These are phyloP conservation scores for Leccinum uliginosum DNA, from an alignment of 768 basidiomycete species.

Conservation along the genomic window DNA sequence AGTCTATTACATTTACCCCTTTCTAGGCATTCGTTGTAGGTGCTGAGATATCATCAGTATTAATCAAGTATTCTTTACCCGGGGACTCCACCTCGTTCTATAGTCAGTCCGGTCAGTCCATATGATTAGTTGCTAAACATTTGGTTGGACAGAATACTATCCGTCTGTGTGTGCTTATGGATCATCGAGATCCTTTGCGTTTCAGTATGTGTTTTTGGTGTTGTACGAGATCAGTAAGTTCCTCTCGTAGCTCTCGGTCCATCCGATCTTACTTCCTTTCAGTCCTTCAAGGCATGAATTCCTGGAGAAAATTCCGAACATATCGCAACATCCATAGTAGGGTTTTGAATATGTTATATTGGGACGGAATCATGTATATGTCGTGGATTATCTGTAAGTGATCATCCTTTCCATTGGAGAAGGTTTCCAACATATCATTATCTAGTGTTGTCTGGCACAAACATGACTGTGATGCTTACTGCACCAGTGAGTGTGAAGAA, in stretches of 20 bases:
- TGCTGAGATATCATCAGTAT: not conserved
- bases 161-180: constrained; percentile 14
- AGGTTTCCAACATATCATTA: not conserved
- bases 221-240: constrained; percentile 23
- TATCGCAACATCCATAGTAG: constrained; percentile 18
- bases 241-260: not conserved
- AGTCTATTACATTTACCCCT: not conserved
- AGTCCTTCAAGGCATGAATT: constrained; percentile 25
- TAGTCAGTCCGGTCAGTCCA: constrained; percentile 10
- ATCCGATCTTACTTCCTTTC: not conserved
- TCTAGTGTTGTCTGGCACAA: constrained; percentile 13
- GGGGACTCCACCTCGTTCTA: constrained; percentile 14
- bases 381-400: constrained; percentile 18
- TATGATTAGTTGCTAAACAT: not conserved
- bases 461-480: constrained; percentile 12
- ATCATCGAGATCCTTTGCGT: constrained; percentile 14
- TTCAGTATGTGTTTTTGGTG: constrained; percentile 15
- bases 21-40: constrained; percentile 16
- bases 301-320: constrained; percentile 21
- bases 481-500: constrained; percentile 16
- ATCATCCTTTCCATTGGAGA: not conserved
- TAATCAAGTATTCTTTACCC: constrained; percentile 11
- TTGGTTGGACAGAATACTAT: constrained; percentile 14
- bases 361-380: constrained; percentile 30
- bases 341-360: constrained; percentile 19